Conservation (phyloP, 306 rosid genomes). For the Glycine tomentella region DNA sequence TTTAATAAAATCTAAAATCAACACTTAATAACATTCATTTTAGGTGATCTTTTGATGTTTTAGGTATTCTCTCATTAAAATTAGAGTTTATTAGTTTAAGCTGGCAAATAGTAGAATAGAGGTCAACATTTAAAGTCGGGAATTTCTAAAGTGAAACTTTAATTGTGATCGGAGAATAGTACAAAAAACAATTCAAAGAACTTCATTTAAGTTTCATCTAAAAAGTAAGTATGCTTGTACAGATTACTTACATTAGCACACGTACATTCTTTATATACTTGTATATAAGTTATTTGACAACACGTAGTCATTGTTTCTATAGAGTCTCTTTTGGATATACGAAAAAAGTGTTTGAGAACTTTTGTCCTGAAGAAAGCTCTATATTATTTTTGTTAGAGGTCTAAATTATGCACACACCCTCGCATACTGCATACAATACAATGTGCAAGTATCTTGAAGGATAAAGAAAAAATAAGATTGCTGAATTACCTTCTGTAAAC, state of each 20-base stretch:
- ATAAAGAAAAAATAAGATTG: neutral
- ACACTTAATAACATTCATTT: too few relatives aligned
- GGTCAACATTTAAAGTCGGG: neutral
- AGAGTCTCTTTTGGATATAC: too few relatives aligned
- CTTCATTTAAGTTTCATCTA: neutral
- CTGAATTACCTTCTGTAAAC: constrained; percentile 61
- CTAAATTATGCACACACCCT: neutral
- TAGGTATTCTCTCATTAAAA: neutral
- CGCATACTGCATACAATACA: neutral
- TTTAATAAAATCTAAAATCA: too few relatives aligned
- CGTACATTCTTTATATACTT: neutral
- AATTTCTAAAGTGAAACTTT: neutral
- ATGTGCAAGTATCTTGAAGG: neutral
- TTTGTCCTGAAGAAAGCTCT: too few relatives aligned
- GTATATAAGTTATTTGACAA: neutral
- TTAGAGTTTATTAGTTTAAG: neutral
- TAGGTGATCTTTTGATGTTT: too few relatives aligned
- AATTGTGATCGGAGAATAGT: neutral
- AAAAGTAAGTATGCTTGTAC: neutral
- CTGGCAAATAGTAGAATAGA: neutral
- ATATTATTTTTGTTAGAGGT: neutral
- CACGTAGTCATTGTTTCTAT: neutral
- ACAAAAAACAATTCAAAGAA: neutral
- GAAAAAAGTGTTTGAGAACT: too few relatives aligned
- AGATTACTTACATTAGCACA: neutral